Conservation (phyloP, 345 rosid genomes). For the Hirschfeldia incana region DNA sequence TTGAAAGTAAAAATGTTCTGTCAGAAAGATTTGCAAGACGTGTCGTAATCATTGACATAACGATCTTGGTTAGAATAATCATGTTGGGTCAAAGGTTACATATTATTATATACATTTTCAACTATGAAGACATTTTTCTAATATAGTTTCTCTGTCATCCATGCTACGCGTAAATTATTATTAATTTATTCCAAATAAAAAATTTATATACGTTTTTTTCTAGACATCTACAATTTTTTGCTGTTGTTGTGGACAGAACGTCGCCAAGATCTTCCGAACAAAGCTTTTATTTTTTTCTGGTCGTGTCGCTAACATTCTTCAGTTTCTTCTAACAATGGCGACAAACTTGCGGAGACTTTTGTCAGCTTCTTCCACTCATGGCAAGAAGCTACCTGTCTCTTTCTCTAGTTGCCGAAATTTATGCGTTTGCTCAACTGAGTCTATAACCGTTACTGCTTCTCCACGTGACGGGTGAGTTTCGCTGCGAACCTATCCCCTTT, state of each 20-base stretch:
- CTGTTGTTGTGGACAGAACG: neutral
- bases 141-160: too few species aligned
- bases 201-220: too few species aligned
- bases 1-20: conserved; percentile 1
- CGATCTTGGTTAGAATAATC: neutral
- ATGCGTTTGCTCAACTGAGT: conserved; percentile 11
- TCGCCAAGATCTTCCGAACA: too few species aligned
- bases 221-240: too few species aligned
- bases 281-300: too few species aligned
- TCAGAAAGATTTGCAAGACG: conserved; percentile 8
- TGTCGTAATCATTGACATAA: conserved; percentile 14
- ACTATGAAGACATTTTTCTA: too few species aligned
- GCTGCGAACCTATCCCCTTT: neutral
- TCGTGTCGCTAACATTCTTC: too few species aligned
- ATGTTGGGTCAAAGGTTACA: neutral
- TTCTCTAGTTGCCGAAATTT: neutral
- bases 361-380: conserved; percentile 24
- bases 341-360: conserved; percentile 9
- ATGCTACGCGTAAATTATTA: too few species aligned
- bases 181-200: too few species aligned
- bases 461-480: conserved; percentile 13
- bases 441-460: neutral
- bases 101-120: too few species aligned
- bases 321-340: conserved; percentile 1
- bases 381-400: conserved; percentile 2